phyloP scores from a whole-genome alignment of 371 early-diverging fungal genomes.

The Haplosporangium sp. region DNA sequence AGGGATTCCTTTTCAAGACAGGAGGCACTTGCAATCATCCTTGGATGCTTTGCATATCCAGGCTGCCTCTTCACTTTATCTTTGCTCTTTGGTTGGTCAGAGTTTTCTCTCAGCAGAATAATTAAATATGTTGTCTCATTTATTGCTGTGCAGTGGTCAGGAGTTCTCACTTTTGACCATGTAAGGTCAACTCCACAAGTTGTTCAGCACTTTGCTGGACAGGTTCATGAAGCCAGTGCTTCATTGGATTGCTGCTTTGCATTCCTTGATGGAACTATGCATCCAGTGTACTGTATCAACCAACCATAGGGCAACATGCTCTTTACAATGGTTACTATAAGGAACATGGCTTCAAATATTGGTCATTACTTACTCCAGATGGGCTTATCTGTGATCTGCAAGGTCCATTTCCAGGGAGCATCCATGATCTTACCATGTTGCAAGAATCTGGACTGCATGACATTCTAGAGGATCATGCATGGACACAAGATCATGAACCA shows the following conservation, averaged over 20 bases:
- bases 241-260: constrained; percentile 1
- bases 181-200: neutral
- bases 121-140: neutral
- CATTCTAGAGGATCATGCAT: neutral
- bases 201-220: neutral
- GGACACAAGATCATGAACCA: neutral
- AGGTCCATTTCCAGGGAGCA: neutral
- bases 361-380: neutral
- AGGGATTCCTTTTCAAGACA: neutral
- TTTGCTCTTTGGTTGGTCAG: neutral
- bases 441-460: neutral
- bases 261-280: neutral
- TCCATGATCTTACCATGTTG: neutral
- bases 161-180: neutral
- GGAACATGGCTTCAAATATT: neutral
- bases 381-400: neutral
- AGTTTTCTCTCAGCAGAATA: neutral
- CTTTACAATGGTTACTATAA: neutral
- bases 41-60: neutral
- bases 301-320: neutral
- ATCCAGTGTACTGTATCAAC: neutral
- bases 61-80: neutral
- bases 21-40: neutral
- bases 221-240: neutral
- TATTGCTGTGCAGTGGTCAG: neutral